These are phyloP conservation scores for Grammothele lineata DNA, from an alignment of 768 basidiomycete genomes.

Conservation along the genomic window DNA sequence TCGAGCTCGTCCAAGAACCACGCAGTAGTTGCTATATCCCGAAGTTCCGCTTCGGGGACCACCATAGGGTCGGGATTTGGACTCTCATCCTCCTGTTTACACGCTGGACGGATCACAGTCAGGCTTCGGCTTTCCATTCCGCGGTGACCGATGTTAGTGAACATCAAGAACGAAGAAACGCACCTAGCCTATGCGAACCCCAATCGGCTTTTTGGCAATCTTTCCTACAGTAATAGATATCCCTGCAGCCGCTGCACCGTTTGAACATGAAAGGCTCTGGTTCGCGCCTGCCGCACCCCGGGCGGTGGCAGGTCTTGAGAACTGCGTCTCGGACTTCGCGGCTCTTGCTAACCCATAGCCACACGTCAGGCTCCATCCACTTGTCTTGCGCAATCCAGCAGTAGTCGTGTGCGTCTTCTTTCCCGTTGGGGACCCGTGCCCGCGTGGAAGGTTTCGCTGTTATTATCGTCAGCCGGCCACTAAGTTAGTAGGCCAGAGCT, in stretches of 20 bases:
- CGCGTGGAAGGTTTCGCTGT: constrained; percentile 26
- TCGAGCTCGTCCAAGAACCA: no score
- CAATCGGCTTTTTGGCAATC: constrained; percentile 28
- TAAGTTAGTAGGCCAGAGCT: no score
- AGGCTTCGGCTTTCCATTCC: not conserved
- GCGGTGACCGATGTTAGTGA: not conserved
- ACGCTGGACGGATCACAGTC: no score
- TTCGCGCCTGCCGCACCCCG: constrained; percentile 30
- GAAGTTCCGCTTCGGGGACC: no score
- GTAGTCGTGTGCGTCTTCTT: constrained; percentile 43
- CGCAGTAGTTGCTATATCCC: no score
- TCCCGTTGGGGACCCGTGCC: constrained; percentile 28
- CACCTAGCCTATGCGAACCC: constrained; percentile 22
- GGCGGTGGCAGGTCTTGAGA: constrained; percentile 30
- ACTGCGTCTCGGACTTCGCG: constrained; percentile 27
- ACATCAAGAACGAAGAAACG: not conserved
- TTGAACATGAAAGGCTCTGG: constrained; percentile 32
- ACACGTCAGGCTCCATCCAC: constrained; percentile 37
- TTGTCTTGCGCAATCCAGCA: constrained; percentile 39
- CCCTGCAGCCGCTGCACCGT: constrained; percentile 33
- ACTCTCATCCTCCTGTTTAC: no score
- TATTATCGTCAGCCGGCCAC: no score
- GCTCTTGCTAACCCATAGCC: constrained; percentile 37
- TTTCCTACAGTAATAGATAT: constrained; percentile 23
- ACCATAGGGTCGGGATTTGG: no score